Base-by-base conservation (phyloP, 768 basidiomycete species). In the Flagelloscypha sp. region DNA sequence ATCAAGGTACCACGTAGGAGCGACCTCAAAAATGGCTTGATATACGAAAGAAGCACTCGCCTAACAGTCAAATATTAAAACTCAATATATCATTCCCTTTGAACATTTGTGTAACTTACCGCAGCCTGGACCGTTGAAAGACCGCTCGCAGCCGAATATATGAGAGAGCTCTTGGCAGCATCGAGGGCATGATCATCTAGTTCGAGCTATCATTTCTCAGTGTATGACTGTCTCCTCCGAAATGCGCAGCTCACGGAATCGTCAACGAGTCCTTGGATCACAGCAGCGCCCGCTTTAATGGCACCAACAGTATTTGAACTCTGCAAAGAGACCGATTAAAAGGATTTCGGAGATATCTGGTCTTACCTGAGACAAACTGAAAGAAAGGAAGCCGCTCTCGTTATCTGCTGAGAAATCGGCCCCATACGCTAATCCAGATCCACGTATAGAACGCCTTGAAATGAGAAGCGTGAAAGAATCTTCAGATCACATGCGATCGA, bases 341-440 rank as follows among this genome's bases (percentile, higher is more conserved):
- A 19, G 8, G 15, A 24, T 11, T 24, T 17, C 16, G 13, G 11
- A 24, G 36, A n/a, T n/a, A n/a, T n/a, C n/a, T n/a, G n/a, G 23
- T 57, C 78, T 40, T 62, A 82, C 85, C 33, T 88, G 70, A 51
- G 89, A 93, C 3, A 93, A 63, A 10, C 73, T 69, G 58, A 92
- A 93, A 33, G 58, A 75, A 18, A 89, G 58, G 8, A 82, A 58
- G 2, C 89, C 89, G 16, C 80, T 69, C 58, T 95, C 92, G 22
- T 78, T 62, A 47, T 93, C 88, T 21, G 79, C 53, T 0, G 68
- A 67, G 21, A 83, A 66, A 48, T 77, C 76, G 18, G 88, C 88
- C n/a, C 90, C 88, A 45, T 95, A 98, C 4, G 95, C 95, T 22
- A 99, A 62, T 15, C 95, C 95, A 37, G 88, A 82, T 6, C 95